Base-by-base conservation (phyloP, 2,329 filamentous ascomycete genomes). In the Colletotrichum scovillei region DNA sequence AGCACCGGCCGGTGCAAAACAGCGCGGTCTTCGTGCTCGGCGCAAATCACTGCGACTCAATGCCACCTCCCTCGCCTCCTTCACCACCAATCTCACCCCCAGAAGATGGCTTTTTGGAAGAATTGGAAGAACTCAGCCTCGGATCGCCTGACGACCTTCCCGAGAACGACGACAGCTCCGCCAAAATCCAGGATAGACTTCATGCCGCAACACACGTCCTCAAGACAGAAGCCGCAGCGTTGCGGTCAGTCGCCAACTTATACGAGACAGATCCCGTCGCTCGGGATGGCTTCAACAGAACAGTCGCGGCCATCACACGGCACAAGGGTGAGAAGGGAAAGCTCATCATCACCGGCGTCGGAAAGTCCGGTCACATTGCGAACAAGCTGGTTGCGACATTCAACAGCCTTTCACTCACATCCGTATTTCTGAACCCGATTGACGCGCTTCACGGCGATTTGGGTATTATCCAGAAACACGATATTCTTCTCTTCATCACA, bases 391-490 rank as follows among this genome's bases (percentile, higher is more conserved):
- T 95, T 19, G 95, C 96, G 5, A 98, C 95, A 1, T 95, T 98
- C 88, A 98, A 97, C 82, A 97, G 94, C 76, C 86, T 98, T 14
- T 94, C 93, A 6, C 90, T 98, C 49, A 89, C 91, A 55, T 91
- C 93, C 72, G 90, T 92, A 30, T 98, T 97, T 82, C 87, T 98
- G 75, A 95, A 98, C 81, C 95, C 96, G 0, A 95, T 94, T 19
- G 96, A 98, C 82, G 96, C 96, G 0, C 86, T 98, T 38, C 96
- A 98, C 82, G 96, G 96, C 26, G 96, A 98, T 82, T 85, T 98
- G 63, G 96, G 96, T 38, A 92, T 96, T 78, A 88, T 98, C 65
- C 88, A 91, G 65, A 80, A 91, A 79, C 87, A 92, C 77, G 96
- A 98, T 79, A 92, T 92, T 0, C 85, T 98, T 35, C 86, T 98